Evolutionary conservation across 495 filamentous ascomycete species (phyloP), one percentile per base, ranked within the genome.

Genomic region (Pyronema domesticum): DNA sequence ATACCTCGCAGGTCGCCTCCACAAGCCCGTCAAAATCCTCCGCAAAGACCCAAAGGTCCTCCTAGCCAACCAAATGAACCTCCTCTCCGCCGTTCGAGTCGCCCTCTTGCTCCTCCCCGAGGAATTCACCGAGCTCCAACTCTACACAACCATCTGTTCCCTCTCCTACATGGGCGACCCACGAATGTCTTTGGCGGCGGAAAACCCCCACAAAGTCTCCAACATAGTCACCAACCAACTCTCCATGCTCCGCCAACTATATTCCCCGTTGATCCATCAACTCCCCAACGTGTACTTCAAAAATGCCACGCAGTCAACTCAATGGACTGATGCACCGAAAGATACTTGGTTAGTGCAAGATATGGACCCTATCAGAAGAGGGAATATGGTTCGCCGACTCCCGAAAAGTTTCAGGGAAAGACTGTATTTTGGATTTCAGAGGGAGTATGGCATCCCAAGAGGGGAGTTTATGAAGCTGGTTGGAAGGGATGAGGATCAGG

Each of bases 1-100:
- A 40, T 98, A 96, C 66, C 75, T 98, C 23, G 91, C 91, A 18
- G 91, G 91, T 1, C 85, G 91, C 40, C 70, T 98, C 42, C 91
- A 98, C 35, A 98, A 98, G 65, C 91, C 91, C 0, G 91, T 96
- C 60, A 95, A 96, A 70, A 98, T 96, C 60, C 76, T 98, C 5
- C 82, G 88, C 17, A 91, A 98, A 60, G 86, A 96, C 62, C 83
- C 93, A 1, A 78, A 80, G 49, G 85, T 98, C 36, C 85, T 89
- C 14, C 73, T 95, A 17, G 85, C 91, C 5, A 95, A 96, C 66
- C 93, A 96, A 66, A 80, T 91, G 67, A 98, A 98, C 65, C 76
- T 98, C 6, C 68, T 96, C 17, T 91, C 89, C 6, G 91, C 91
- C 3, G 71, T 95, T 18, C 83, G 93, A 18, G 89, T 88, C 14